Percentiles rank a stretch among this genome's conserved stretches.
phyloP scores from a whole-genome alignment of 371 early-diverging fungal species.

The Enterospora canceri region DNA sequence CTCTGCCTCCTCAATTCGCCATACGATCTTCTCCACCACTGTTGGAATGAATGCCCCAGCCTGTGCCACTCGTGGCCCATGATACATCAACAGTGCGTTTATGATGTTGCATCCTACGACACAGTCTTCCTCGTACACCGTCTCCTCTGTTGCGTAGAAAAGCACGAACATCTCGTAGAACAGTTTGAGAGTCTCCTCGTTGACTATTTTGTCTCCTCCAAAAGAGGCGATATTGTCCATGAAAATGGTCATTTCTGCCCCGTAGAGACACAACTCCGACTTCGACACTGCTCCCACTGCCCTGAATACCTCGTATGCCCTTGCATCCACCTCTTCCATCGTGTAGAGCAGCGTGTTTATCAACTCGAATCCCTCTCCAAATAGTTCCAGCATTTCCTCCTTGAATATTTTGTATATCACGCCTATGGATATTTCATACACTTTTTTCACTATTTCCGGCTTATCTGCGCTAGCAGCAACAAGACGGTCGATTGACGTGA shows the following conservation, averaged over 20 bases:
- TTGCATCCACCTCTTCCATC: slow-evolving; percentile 41
- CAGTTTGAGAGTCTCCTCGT: slow-evolving; percentile 18
- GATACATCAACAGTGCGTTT: slow-evolving; percentile 53
- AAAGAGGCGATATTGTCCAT: slow-evolving; percentile 54
- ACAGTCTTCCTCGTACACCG: slow-evolving; percentile 52
- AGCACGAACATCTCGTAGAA: slow-evolving; percentile 15
- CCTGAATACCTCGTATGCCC: slow-evolving; percentile 42
- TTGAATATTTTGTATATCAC: slow-evolving; percentile 36
- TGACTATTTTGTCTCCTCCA: slow-evolving; percentile 40
- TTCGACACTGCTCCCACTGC: slow-evolving; percentile 29
- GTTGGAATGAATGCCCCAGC: slow-evolving; percentile 22
- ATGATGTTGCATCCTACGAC: slow-evolving; percentile 51
- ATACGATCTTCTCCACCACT: slow-evolving; percentile 32
- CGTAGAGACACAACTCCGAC: slow-evolving; percentile 40
- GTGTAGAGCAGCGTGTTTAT: slow-evolving; percentile 41
- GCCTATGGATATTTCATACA: slow-evolving; percentile 27
- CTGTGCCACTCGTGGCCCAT: slow-evolving; percentile 31
- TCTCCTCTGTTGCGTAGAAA: slow-evolving; percentile 29
- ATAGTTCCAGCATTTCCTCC: slow-evolving; percentile 43
- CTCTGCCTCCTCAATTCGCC: slow-evolving; percentile 7
- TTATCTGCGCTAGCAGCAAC: slow-evolving; percentile 32
- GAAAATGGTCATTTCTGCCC: slow-evolving; percentile 41
- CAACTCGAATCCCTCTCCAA: slow-evolving; percentile 48
- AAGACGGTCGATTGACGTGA: slow-evolving; percentile 45
- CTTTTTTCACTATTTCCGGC: slow-evolving; percentile 9